A percentile compares a stretch with the other conserved stretches of the same genome.
phyloP scores from a whole-genome alignment of 306 rosid genomes.

The Gastrolobium villosum region DNA sequence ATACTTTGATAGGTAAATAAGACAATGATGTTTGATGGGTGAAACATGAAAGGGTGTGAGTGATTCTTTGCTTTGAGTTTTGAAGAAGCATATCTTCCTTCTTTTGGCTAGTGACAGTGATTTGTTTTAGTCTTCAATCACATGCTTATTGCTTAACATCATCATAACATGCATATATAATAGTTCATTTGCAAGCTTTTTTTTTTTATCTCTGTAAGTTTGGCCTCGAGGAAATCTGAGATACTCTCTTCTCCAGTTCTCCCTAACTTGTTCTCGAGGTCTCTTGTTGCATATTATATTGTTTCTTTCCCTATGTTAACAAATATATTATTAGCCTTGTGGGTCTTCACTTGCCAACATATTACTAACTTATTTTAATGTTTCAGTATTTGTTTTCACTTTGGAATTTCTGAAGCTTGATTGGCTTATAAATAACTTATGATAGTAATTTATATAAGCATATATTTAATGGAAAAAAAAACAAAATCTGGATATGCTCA shows the following conservation, averaged over 20 bases:
- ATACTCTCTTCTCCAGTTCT: slow-evolving; percentile 31
- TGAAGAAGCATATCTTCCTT: slow-evolving; percentile 44
- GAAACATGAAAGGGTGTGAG: slow-evolving; percentile 33
- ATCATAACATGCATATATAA: neutral
- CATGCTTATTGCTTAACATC: slow-evolving; percentile 25
- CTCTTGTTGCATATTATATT: slow-evolving; percentile 18
- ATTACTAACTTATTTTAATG: slow-evolving; percentile 43
- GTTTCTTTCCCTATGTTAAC: slow-evolving; percentile 6
- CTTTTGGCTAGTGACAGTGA: slow-evolving; percentile 19
- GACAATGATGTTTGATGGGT: slow-evolving; percentile 25
- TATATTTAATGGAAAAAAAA: neutral
- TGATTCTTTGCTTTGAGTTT: slow-evolving; percentile 74
- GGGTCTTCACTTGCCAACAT: slow-evolving; percentile 48
- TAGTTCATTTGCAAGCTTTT: slow-evolving; percentile 26
- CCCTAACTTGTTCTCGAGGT: slow-evolving; percentile 22
- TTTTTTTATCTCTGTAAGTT: slow-evolving; percentile 30
- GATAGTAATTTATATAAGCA: slow-evolving; percentile 22
- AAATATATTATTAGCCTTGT: slow-evolving; percentile 49
- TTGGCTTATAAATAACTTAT: slow-evolving; percentile 32
- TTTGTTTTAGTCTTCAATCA: slow-evolving; percentile 27
- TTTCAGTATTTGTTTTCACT: slow-evolving; percentile 46
- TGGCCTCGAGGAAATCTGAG: slow-evolving; percentile 54
- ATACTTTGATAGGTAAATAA: slow-evolving; percentile 10
- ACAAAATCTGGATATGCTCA: slow-evolving; percentile 39
- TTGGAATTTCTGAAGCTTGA: slow-evolving; percentile 39